Evolutionary conservation across 805 yeast genomes (phyloP).

Genomic region (Schwanniomyces yamadae): DNA sequence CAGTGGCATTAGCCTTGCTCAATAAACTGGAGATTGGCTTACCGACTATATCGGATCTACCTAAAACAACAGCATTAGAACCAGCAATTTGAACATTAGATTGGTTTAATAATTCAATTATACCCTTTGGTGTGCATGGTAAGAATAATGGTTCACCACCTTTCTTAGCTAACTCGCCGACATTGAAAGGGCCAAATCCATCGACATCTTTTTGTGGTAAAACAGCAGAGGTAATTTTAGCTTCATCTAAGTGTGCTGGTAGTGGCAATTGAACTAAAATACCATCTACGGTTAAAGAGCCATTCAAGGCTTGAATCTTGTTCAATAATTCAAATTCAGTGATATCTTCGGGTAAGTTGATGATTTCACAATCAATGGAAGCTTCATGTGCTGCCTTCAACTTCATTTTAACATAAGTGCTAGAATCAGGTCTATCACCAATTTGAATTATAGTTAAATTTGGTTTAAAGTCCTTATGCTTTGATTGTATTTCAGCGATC

Average conservation of each 20-base stretch:
- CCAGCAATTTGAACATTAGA: constrained; percentile 59
- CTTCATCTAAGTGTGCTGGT: constrained; percentile 69
- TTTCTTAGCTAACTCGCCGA: constrained; percentile 73
- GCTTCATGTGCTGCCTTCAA: constrained; percentile 74
- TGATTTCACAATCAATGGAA: constrained; percentile 58
- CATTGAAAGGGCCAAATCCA: constrained; percentile 76
- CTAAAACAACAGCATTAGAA: constrained; percentile 76
- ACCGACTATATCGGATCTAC: constrained; percentile 86
- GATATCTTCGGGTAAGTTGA: constrained; percentile 56
- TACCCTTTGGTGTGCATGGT: constrained; percentile 86
- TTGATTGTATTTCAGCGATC: constrained; percentile 39
- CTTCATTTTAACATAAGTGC: constrained; percentile 81
- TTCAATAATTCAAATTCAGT: constrained; percentile 56
- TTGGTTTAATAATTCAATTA: constrained; percentile 60
- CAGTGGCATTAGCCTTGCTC: constrained; percentile 72
- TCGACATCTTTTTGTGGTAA: constrained; percentile 72
- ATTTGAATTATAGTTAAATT: constrained; percentile 71
- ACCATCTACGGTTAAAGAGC: constrained; percentile 63
- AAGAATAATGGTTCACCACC: constrained; percentile 69
- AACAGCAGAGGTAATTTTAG: constrained; percentile 65
- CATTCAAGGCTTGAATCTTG: constrained; percentile 56
- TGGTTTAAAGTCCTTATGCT: constrained; percentile 60
- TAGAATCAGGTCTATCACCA: constrained; percentile 74
- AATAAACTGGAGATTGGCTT: constrained; percentile 73
- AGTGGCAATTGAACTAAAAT: constrained; percentile 75